These are phyloP conservation scores for Pestalotiopsis sp. DNA, from an alignment of 2,329 filamentous ascomycete genomes.

Conservation along the genomic window DNA sequence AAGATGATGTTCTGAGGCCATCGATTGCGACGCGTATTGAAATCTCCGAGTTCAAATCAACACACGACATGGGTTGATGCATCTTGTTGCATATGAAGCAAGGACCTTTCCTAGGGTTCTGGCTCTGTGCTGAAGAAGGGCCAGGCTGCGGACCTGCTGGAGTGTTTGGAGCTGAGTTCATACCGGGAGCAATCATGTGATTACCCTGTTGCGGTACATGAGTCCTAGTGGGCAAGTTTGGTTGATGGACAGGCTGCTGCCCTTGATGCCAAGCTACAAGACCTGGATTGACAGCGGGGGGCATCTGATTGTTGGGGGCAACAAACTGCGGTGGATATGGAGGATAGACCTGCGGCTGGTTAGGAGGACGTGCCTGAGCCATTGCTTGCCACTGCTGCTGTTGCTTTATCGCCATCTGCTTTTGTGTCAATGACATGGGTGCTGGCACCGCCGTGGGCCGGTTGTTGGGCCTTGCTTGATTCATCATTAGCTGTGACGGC, in stretches of 20 bases:
- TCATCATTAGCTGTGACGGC: background rate
- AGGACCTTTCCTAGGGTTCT: background rate
- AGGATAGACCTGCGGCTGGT: background rate
- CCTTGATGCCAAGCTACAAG: background rate
- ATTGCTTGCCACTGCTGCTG: background rate
- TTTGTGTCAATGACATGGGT: background rate
- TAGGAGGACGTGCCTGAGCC: background rate
- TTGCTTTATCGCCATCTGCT: background rate
- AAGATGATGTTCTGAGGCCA: constrained; percentile 20
- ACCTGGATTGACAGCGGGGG: background rate
- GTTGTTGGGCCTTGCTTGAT: background rate
- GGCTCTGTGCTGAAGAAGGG: background rate
- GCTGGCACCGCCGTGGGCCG: background rate
- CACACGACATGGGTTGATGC: constrained; percentile 21
- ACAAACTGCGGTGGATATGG: background rate
- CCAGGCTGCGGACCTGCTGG: background rate
- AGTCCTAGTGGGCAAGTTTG: background rate
- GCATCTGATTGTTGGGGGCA: background rate
- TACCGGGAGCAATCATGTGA: background rate
- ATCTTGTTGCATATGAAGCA: constrained; percentile 23
- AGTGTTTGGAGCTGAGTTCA: background rate
- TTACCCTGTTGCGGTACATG: background rate
- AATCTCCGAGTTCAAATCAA: constrained; percentile 27
- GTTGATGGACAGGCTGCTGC: background rate
- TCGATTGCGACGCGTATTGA: constrained; percentile 32